Evolutionary conservation across 2,329 filamentous ascomycete genomes (phyloP), one percentile per base, ranked within the genome.

Genomic region (Aspergillus proliferans): DNA sequence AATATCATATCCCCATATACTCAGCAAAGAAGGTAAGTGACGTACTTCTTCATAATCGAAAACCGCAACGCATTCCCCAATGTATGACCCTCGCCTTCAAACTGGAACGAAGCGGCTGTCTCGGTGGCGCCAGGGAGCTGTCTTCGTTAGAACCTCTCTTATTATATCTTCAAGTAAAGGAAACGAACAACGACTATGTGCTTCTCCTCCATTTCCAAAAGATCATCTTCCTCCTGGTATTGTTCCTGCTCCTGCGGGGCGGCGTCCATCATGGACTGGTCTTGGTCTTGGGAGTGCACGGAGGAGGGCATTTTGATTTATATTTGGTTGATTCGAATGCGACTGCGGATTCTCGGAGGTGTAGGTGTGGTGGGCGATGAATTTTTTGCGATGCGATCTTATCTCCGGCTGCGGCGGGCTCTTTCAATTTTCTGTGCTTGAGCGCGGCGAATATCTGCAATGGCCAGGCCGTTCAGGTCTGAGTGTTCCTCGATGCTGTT

Each of bases 31-130:
- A 47, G 30, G 28, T 47, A 18, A n/a, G 38, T 46, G 26, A 18
- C 39, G 26, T 24, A 96, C 92, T 98, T 98, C 74, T 97, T 97
- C 88, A 95, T 96, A 63, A 98, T 94, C 55, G 96, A 86, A 67
- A 91, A 97, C 63, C 93, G 82, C 60, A 98, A 74, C 8, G 91
- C 89, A 71, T 98, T 98, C 24, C 93, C 93, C 46, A 98, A 76
- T 0, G 93, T 98, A 71, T 98, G 93, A 40, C 94, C 90, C 74
- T 98, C 93, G 42, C 88, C 85, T 52, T 87, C 83, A 62, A 98
- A 95, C 67, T 97, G 88, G 67, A 97, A 98, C 14, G 90, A 95
- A 26, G 93, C 93, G 4, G 91, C 91, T 7, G 86, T 92, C 45
- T 92, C 87, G 14, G 71, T 86, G 48, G 88, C 87, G 43, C 91